Percentiles rank a stretch among this genome's conserved stretches.
phyloP scores from a whole-genome alignment of 805 yeast species.

The Lachancea mirantina region DNA sequence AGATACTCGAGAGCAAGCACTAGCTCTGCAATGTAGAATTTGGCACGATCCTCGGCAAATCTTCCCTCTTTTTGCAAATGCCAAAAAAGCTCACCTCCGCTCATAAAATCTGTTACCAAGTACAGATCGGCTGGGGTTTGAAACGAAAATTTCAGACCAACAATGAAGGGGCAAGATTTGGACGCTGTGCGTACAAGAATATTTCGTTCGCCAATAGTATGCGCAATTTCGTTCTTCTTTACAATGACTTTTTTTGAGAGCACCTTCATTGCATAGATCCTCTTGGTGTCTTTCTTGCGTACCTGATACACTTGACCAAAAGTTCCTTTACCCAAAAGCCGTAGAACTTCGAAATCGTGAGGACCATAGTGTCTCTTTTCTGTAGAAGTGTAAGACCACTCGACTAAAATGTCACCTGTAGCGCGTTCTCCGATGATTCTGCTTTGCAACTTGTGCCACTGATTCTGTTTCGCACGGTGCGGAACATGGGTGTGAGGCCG shows the following conservation, averaged over 20 bases:
- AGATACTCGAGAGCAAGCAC: conserved; percentile 88
- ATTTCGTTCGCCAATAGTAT: conserved; percentile 94
- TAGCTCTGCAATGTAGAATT: conserved; percentile 93
- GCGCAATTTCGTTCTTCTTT: conserved; percentile 95
- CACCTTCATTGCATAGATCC: conserved; percentile 97
- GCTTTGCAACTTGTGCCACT: conserved; percentile 70
- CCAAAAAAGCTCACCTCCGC: conserved; percentile 96
- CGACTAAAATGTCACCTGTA: conserved; percentile 69
- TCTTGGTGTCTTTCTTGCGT: conserved; percentile 76
- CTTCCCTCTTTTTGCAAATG: conserved; percentile 95
- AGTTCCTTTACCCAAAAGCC: conserved; percentile 91
- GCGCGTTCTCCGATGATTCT: conserved; percentile 72
- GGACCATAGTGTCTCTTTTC: conserved; percentile 82
- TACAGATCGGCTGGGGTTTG: conserved; percentile 92
- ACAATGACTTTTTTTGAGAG: conserved; percentile 91
- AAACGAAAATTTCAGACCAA: conserved; percentile 90
- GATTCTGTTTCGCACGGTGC: conserved; percentile 39
- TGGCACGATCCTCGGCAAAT: conserved; percentile 87
- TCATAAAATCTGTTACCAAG: conserved; percentile 94
- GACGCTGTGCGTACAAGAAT: conserved; percentile 89
- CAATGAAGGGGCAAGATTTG: conserved; percentile 86
- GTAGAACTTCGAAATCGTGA: conserved; percentile 84
- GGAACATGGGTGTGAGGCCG: conserved; percentile 45
- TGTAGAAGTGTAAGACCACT: conserved; percentile 63
- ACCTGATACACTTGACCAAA: conserved; percentile 98